Evolutionary conservation across 805 yeast genomes (phyloP).

Genomic region (Candida mattraensis): DNA sequence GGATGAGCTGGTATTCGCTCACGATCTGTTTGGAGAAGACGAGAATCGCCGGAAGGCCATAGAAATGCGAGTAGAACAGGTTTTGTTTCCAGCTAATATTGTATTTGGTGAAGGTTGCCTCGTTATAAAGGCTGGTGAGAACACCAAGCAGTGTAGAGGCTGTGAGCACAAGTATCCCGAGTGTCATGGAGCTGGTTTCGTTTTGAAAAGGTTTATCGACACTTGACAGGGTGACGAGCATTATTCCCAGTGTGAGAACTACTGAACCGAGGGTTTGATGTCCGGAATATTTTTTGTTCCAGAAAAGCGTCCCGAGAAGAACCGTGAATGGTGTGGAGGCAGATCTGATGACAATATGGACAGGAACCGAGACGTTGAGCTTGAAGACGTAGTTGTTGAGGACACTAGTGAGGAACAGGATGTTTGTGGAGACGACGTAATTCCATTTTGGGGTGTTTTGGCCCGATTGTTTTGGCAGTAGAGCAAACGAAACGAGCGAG

Average conservation of each 20-base stretch:
- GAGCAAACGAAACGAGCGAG: conserved; percentile 42
- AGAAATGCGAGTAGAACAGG: conserved; percentile 58
- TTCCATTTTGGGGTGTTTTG: conserved; percentile 41
- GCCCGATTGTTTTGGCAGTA: conserved; percentile 28
- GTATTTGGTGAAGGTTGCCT: conserved; percentile 46
- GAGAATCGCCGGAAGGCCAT: conserved; percentile 54
- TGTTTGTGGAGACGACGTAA: conserved; percentile 47
- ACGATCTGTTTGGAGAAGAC: conserved; percentile 32
- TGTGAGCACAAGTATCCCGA: conserved; percentile 43
- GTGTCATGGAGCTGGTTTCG: conserved; percentile 3
- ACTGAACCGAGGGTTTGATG: conserved; percentile 51
- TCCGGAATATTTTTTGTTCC: conserved; percentile 43
- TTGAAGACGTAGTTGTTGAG: conserved; percentile 60
- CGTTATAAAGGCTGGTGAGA: conserved; percentile 58
- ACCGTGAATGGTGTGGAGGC: conserved; percentile 63
- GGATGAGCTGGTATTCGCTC: conserved; percentile 15
- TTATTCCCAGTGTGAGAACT: conserved; percentile 55
- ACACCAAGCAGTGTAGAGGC: conserved; percentile 53
- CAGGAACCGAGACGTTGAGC: conserved; percentile 59
- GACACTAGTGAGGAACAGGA: conserved; percentile 51
- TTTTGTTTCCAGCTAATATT: conserved; percentile 63
- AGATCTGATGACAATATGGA: conserved; percentile 66
- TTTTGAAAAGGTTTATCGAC: neutral
- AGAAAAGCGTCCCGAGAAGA: conserved; percentile 50
- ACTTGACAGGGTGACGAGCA: conserved; percentile 37